A percentile compares a stretch with the other conserved stretches of the same genome.
Evolutionary conservation across 1,284 basidiomycete species (phyloP).

Genomic region (Cryptococcus sp.): DNA sequence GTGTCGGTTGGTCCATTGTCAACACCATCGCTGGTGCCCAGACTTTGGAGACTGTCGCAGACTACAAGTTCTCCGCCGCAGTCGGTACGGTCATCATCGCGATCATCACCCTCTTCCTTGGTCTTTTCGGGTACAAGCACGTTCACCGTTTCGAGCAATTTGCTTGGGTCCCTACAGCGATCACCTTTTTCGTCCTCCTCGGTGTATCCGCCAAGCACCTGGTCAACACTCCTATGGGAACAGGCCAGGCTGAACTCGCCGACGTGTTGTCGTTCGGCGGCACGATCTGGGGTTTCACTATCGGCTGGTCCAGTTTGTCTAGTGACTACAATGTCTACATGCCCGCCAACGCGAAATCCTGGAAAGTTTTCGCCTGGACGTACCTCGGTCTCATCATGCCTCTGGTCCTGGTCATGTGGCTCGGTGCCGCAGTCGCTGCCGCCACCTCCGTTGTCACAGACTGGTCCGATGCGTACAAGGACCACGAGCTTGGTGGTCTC

Average conservation of each 20-base stretch:
- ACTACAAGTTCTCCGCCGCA: conserved; percentile 42
- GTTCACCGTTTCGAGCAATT: conserved; percentile 53
- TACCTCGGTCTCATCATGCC: conserved; percentile 51
- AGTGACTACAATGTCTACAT: conserved; percentile 54
- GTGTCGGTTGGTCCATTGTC: conserved; percentile 47
- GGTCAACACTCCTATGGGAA: conserved; percentile 34
- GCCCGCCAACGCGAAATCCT: conserved; percentile 43
- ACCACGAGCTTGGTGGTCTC: conserved; percentile 50
- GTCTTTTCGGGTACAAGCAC: conserved; percentile 55
- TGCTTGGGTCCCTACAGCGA: conserved; percentile 55
- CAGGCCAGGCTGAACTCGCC: conserved; percentile 42
- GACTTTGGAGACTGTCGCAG: conserved; percentile 40
- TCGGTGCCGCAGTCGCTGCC: conserved; percentile 48
- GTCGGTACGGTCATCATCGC: conserved; percentile 50
- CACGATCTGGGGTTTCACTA: conserved; percentile 37
- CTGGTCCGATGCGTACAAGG: conserved; percentile 31
- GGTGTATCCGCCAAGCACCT: conserved; percentile 40
- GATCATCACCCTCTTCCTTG: conserved; percentile 51
- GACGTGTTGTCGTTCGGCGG: conserved; percentile 50
- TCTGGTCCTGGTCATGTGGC: conserved; percentile 47
- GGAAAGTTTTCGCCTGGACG: conserved; percentile 50
- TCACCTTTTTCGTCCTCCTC: conserved; percentile 51
- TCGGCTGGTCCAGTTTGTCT: conserved; percentile 52
- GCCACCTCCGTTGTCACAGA: conserved; percentile 39
- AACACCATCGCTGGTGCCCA: conserved; percentile 53